phyloP scores from a whole-genome alignment of 176 grass and related monocot genomes.

The Canna indica region DNA sequence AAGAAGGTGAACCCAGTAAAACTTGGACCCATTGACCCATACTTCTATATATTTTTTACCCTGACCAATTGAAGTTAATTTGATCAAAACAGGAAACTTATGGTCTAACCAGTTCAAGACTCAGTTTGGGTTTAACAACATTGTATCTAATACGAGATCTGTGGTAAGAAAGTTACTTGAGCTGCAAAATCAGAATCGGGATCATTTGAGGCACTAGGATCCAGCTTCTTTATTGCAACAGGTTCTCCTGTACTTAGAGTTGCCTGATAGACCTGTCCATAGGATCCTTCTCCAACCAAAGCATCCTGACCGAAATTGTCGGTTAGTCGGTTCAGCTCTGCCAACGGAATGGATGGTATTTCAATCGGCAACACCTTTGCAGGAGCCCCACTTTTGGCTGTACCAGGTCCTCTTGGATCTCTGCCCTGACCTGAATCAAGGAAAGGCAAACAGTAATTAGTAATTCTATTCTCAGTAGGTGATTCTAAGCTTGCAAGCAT shows the following conservation, averaged over 20 bases:
- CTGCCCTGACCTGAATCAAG: slow-evolving; percentile 4
- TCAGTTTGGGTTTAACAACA: no score
- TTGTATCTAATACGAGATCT: no score
- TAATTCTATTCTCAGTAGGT: not conserved
- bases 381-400: slow-evolving; percentile 31
- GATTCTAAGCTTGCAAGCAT: not conserved
- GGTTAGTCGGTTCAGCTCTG: slow-evolving; percentile 66
- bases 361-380: slow-evolving; percentile 61
- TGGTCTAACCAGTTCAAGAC: no score
- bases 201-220: slow-evolving; percentile 52
- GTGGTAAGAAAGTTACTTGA: slow-evolving; percentile 30
- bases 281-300: slow-evolving; percentile 85
- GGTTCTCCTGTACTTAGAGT: slow-evolving; percentile 47
- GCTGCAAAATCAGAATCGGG: slow-evolving; percentile 62
- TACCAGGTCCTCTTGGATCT: slow-evolving; percentile 50
- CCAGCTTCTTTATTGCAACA: slow-evolving; percentile 71
- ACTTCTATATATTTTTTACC: no score
- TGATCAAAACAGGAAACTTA: no score
- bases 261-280: slow-evolving; percentile 74
- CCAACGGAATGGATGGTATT: slow-evolving; percentile 40
- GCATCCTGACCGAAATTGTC: slow-evolving; percentile 47
- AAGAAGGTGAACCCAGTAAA: no score
- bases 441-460: not conserved
- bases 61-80: no score
- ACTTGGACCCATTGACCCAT: no score